Evolutionary conservation across 805 yeast species (phyloP), one percentile per base, ranked within the genome.

Genomic region (Cyberlindnera euphorbiiphila): DNA sequence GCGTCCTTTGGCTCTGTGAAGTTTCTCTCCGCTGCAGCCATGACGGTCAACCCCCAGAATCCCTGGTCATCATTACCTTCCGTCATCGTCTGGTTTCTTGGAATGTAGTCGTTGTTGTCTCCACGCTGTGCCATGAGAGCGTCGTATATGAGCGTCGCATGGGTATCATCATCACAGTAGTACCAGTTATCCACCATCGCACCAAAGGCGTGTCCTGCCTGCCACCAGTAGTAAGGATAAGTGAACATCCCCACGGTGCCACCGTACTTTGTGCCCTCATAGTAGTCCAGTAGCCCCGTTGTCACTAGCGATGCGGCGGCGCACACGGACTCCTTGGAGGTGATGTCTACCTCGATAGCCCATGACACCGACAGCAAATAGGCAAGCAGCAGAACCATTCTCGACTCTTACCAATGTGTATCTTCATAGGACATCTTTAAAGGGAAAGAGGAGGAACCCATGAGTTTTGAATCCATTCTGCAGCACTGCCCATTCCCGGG

Each of bases 211-310:
- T 85, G 91, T 49, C 95, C 95, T 16, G 94, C 89, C 59, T 85
- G 83, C 95, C 95, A 85, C 88, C 91, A 88, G 62, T 81, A 83
- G 60, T 83, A 83, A 0, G 91, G 91, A 46, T 35, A 29, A 1
- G 36, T 30, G 26, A 50, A 45, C 82, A 76, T 72, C n/a, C 98
- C 98, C 21, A 85, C 69, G 4, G 88, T 76, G 10, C 88, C 88
- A 31, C 88, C 88, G 28, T 63, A 57, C 23, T 65, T 56, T 24
- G 46, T 42, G 20, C 89, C 91, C 46, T 74, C 78, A 51, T 83
- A 83, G 59, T 84, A 84, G 61, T 81, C 83, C 60, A 83, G 60
- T 47, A 81, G 59, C 47, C 91, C 91, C n/a, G 66, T 59, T 11
- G 76, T 71, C 9, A 81, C 62, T 24, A 80, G 56, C 0, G 76